phyloP scores from a whole-genome alignment of 1,284 basidiomycete species.

The Cystobasidium slooffiae region DNA sequence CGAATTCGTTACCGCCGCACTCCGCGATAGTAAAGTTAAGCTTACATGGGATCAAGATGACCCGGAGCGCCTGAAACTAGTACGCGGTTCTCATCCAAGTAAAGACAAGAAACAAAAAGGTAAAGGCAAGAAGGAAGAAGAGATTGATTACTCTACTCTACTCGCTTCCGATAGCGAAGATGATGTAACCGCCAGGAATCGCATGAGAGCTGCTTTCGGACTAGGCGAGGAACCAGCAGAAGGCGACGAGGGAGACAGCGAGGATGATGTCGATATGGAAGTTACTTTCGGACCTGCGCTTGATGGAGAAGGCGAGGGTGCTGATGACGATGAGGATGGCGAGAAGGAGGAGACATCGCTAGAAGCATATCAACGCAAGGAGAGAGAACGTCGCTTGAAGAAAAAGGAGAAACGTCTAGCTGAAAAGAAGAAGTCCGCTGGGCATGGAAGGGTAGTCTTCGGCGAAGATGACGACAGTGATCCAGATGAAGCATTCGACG shows the following conservation, averaged over 20 bases:
- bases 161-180: slow-evolving; percentile 73
- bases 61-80: slow-evolving; percentile 76
- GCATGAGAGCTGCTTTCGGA: slow-evolving; percentile 46
- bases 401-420: slow-evolving; percentile 62
- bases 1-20: slow-evolving; percentile 92
- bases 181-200: slow-evolving; percentile 54
- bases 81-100: slow-evolving; percentile 61
- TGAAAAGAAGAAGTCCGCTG: slow-evolving; percentile 50
- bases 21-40: slow-evolving; percentile 98
- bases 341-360: slow-evolving; percentile 73
- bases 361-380: slow-evolving; percentile 77
- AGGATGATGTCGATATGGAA: slow-evolving; percentile 67
- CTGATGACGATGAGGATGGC: slow-evolving; percentile 57
- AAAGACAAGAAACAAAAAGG: slow-evolving; percentile 51
- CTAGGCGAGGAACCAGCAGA: slow-evolving; percentile 45
- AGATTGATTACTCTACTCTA: slow-evolving; percentile 82
- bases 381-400: slow-evolving; percentile 80
- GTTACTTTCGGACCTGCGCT: slow-evolving; percentile 90
- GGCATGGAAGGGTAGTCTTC: slow-evolving; percentile 41
- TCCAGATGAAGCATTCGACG: slow-evolving; percentile 44
- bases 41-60: slow-evolving; percentile 99
- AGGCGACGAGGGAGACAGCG: slow-evolving; percentile 43
- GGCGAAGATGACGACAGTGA: slow-evolving; percentile 47
- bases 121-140: slow-evolving; percentile 72
- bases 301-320: slow-evolving; percentile 59